Conservation (phyloP, 805 yeast genomes). For the Phaffomyces thermotolerans region DNA sequence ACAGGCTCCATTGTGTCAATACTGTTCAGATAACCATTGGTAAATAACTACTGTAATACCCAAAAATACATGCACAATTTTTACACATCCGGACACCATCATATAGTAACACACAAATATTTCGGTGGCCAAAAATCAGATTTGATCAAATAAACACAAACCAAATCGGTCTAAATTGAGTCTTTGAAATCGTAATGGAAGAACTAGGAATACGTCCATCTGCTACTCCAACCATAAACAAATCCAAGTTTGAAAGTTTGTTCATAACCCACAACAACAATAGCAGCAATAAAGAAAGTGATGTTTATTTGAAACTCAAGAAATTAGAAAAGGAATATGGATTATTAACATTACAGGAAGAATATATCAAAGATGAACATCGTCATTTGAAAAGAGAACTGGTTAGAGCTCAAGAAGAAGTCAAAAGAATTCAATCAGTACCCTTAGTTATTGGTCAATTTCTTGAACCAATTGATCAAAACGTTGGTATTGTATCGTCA, state of each 20-base stretch:
- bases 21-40: neutral
- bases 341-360: conserved; percentile 81
- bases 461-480: conserved; percentile 93
- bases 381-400: conserved; percentile 93
- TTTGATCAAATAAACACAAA: neutral
- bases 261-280: conserved; percentile 17
- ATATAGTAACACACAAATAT: neutral
- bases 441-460: conserved; percentile 98
- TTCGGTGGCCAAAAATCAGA: conserved; percentile 16
- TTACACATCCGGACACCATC: too few species aligned
- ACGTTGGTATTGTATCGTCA: conserved; percentile 93
- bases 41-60: too few species aligned
- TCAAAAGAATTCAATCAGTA: conserved; percentile 92
- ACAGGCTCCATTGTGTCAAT: conserved; percentile 6
- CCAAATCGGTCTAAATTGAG: neutral
- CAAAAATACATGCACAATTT: too few species aligned
- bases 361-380: conserved; percentile 95
- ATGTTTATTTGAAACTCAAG: conserved; percentile 79
- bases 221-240: conserved; percentile 25
- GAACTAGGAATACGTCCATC: conserved; percentile 48
- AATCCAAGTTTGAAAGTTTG: conserved; percentile 25
- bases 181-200: conserved; percentile 36
- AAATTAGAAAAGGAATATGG: conserved; percentile 88
- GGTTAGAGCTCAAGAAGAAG: conserved; percentile 96
- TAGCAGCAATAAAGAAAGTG: conserved; percentile 31